Evolutionary conservation across 2,329 filamentous ascomycete species (phyloP).

Genomic region (Microdochium paspali): DNA sequence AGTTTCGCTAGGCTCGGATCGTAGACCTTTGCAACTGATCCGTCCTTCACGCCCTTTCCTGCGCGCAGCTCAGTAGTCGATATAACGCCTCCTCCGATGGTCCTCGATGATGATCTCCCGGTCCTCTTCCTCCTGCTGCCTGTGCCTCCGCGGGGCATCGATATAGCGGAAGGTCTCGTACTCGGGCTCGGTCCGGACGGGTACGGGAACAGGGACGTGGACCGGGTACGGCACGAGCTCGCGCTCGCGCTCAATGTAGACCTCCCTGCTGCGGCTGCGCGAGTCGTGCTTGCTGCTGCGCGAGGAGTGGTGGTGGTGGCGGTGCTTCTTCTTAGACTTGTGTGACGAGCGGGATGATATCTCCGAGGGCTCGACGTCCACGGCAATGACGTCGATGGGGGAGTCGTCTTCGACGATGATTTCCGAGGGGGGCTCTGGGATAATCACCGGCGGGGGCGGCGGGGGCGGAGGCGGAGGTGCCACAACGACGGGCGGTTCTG

Average conservation of each 20-base stretch:
- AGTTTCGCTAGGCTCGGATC: too few species aligned
- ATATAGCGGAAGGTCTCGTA: constrained; percentile 45
- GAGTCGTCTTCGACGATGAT: constrained; percentile 13
- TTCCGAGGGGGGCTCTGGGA: constrained; percentile 4
- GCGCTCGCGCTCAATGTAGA: constrained; percentile 42
- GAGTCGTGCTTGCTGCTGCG: constrained; percentile 9
- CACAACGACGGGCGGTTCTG: constrained; percentile 12
- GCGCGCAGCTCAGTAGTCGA: constrained; percentile 10
- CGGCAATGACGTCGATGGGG: constrained; percentile 31
- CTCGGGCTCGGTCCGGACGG: constrained; percentile 22
- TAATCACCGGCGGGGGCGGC: constrained; percentile 8
- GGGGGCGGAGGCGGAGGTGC: constrained; percentile 14
- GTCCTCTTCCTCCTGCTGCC: constrained; percentile 10
- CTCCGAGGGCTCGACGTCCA: constrained; percentile 27
- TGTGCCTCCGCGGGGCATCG: constrained; percentile 34
- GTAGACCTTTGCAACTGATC: too few species aligned
- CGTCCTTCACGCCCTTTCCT: too few species aligned
- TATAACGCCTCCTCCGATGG: constrained; percentile 16
- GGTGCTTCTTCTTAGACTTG: constrained; percentile 12
- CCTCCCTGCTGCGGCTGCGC: constrained; percentile 19
- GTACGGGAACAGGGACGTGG: constrained; percentile 30
- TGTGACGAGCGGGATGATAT: constrained; percentile 18
- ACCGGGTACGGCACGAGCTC: constrained; percentile 31
- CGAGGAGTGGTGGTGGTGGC: constrained; percentile 12
- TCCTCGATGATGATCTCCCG: constrained; percentile 21